Conservation (phyloP, 805 yeast species). For the Saccharomycopsis schoenii region DNA sequence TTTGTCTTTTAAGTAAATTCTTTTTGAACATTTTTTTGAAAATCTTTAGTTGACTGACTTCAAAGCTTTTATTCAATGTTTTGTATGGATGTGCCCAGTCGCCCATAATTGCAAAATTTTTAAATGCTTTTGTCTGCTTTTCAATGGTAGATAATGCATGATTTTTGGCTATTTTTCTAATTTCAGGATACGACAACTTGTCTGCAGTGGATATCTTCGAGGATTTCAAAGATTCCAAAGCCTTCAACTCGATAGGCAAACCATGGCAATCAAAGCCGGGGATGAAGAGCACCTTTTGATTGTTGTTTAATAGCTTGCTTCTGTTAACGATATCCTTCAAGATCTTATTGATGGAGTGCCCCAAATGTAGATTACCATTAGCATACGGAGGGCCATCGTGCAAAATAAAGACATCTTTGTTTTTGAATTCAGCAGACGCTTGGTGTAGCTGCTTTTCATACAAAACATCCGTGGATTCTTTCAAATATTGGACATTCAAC, state of each 20-base stretch:
- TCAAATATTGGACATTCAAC: slow-evolving; percentile 31
- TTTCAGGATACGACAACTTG: slow-evolving; percentile 26
- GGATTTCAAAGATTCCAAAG: slow-evolving; percentile 39
- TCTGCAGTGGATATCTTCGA: slow-evolving; percentile 19
- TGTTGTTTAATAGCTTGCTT: slow-evolving; percentile 52
- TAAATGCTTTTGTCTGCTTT: slow-evolving; percentile 54
- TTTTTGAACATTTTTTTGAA: slow-evolving; percentile 56
- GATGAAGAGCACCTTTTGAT: slow-evolving; percentile 48
- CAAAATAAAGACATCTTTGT: slow-evolving; percentile 43
- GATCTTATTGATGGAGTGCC: slow-evolving; percentile 87
- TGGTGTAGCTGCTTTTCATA: slow-evolving; percentile 50
- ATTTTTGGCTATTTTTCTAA: slow-evolving; percentile 53
- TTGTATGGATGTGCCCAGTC: slow-evolving; percentile 67
- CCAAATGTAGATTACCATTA: slow-evolving; percentile 84
- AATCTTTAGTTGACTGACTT: slow-evolving; percentile 60
- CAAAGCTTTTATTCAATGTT: slow-evolving; percentile 66
- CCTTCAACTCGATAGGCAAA: slow-evolving; percentile 87
- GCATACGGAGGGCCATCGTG: slow-evolving; percentile 99
- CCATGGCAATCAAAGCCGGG: slow-evolving; percentile 99
- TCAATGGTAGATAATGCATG: slow-evolving; percentile 64
- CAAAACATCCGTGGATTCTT: slow-evolving; percentile 46
- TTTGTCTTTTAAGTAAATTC: slow-evolving; percentile 69
- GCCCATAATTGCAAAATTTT: slow-evolving; percentile 69
- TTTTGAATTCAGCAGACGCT: slow-evolving; percentile 19
- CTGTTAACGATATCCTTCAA: slow-evolving; percentile 80